These are phyloP conservation scores for Leucaena leucocephala DNA, from an alignment of 306 rosid genomes.

Conservation along the genomic window DNA sequence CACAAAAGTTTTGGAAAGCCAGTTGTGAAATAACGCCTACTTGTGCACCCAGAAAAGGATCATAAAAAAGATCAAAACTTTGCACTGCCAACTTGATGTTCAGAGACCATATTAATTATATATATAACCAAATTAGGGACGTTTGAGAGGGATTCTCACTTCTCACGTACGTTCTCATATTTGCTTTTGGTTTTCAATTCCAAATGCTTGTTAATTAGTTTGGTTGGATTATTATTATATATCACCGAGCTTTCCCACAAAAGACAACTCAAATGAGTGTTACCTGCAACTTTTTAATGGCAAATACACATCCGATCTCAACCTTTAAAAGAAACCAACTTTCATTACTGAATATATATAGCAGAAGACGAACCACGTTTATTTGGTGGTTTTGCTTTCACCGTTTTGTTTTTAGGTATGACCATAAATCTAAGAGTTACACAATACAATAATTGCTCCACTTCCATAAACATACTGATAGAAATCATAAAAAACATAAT, in stretches of 20 bases:
- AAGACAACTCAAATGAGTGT: slow-evolving; percentile 31
- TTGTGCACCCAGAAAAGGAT: slow-evolving; percentile 25
- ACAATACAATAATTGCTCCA: background rate
- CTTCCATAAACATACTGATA: background rate
- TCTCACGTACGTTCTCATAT: background rate
- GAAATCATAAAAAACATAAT: background rate
- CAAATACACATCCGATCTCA: slow-evolving; percentile 27
- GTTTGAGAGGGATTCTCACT: slow-evolving; percentile 6
- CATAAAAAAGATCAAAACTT: background rate
- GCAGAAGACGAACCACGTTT: background rate
- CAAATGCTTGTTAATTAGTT: background rate
- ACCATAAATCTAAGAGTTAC: background rate
- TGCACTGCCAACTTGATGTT: slow-evolving; percentile 26
- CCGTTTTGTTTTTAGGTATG: background rate
- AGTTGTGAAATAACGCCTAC: slow-evolving; percentile 38
- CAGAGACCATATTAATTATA: background rate
- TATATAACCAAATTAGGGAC: background rate
- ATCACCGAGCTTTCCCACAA: slow-evolving; percentile 40
- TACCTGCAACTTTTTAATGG: slow-evolving; percentile 28
- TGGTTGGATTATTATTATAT: background rate
- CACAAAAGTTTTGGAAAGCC: slow-evolving; percentile 44
- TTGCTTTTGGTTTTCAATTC: background rate
- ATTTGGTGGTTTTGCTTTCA: background rate
- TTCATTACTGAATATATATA: slow-evolving; percentile 10
- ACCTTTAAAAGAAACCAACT: slow-evolving; percentile 16